Base-by-base conservation (phyloP, 495 filamentous ascomycete genomes). In the Xylaria venustula region DNA sequence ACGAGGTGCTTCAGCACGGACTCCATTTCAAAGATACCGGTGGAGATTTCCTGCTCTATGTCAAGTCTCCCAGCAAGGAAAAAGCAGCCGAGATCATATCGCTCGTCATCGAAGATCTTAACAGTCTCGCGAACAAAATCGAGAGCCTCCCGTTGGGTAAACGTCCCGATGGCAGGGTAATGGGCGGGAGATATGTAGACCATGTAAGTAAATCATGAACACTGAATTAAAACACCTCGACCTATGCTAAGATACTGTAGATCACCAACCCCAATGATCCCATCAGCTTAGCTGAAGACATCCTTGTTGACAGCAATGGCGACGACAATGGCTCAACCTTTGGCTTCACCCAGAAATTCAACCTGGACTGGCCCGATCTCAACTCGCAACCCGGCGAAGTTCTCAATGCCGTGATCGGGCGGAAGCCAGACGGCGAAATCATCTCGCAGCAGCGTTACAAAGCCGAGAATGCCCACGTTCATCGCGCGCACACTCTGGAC, bases 201-300 rank as follows among this genome's bases (percentile, higher is more conserved):
- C 60, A 63, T 25, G n/a, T n/a, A n/a, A 63, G 30, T 34, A 34
- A 5, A 11, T 34, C 5, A 5, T 11, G 30, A 34, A 34, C 5
- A 5, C 30, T 34, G 30, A n/a, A n/a, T n/a, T n/a, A n/a, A n/a
- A n/a, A n/a, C n/a, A n/a, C n/a, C n/a, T n/a, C n/a, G n/a, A n/a
- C n/a, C n/a, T n/a, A n/a, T n/a, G n/a, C n/a, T n/a, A n/a, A n/a
- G n/a, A n/a, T n/a, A n/a, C n/a, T n/a, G n/a, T n/a, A n/a, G n/a
- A 11, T 63, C 53, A 63, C 11, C 54, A 63, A 63, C n/a, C 60
- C 60, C 14, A 63, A 63, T 19, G 60, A 63, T 26, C 60, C 60
- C 9, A 56, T 63, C 37, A 58, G 60, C 60, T 46, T 63, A 22
- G 45, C 60, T 17, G 60, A 63, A 34, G 60, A 63, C 26, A 56